Base-by-base conservation (phyloP, 495 filamentous ascomycete genomes). In the Penicillium longicatenatum region DNA sequence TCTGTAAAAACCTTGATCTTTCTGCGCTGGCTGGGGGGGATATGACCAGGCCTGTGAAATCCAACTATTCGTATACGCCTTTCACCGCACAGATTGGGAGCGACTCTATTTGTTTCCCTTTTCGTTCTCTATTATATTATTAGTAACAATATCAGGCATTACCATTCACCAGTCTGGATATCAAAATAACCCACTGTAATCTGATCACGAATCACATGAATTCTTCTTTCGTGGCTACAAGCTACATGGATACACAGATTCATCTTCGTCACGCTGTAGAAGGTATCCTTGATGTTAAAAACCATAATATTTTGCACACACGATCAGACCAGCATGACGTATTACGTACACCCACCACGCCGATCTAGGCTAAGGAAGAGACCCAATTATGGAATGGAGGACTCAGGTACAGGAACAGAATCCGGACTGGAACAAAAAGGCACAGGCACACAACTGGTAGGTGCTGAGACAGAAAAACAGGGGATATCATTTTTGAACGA, bases 401-500 rank as follows among this genome's bases (percentile, higher is more conserved):
- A 9, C 29, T 9, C 29, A 31, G 29, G 29, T 7, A 9, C 29
- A 31, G 12, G 33, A 37, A 39, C 4, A 14, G 37, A 16, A 5
- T 17, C 37, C 14, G 16, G 6, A 35, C 31, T 12, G 12, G 3
- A 12, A 35, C 3, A 35, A 35, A 35, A 0, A 0, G 9, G 31
- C 12, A 2, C 1, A 35, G 31, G 12, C 31, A 35, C 12, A 14
- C 0, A 10, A 35, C 6, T 9, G 31, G 31, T 11, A 14, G 12
- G 8, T 35, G 31, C 7, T 10, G 10, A 39, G 26, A 33, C 3
- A 31, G 22, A 43, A 48, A 21, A 7, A 37, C 16, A 21, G 47
- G 54, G 59, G 50, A 48, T 62, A 62, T 62, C 55, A 59, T 50
- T 24, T 59, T 62, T 42, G 16, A 47, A 60, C 30, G 20, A 46